phyloP scores from a whole-genome alignment of 495 filamentous ascomycete species.

The Parathielavia hyrcaniae region DNA sequence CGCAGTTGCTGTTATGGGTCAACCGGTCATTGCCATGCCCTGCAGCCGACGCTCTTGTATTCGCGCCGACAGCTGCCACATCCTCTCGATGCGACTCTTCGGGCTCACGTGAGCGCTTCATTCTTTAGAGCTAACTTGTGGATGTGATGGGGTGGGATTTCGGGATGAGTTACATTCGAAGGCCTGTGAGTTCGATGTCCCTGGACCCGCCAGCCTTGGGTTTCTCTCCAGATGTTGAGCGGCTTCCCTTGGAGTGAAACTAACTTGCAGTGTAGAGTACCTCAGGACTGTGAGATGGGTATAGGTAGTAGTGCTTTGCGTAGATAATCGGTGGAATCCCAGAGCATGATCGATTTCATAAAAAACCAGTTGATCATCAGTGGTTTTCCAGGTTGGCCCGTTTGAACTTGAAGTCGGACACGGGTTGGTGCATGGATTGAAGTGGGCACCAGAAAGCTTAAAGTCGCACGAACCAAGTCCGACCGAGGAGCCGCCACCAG shows the following conservation, averaged over 20 bases:
- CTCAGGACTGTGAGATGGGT: too few relatives aligned
- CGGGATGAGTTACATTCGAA: constrained; percentile 14
- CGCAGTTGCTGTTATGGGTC: constrained; percentile 12
- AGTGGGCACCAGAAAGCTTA: constrained; percentile 3
- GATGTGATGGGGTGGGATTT: background rate
- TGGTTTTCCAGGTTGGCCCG: too few relatives aligned
- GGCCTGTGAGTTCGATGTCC: background rate
- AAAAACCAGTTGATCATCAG: too few relatives aligned
- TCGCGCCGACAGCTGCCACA: background rate
- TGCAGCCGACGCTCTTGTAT: background rate
- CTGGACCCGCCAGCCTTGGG: too few relatives aligned
- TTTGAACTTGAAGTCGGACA: too few relatives aligned
- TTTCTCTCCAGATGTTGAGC: too few relatives aligned
- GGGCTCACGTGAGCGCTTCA: constrained; percentile 51
- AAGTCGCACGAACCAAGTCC: background rate
- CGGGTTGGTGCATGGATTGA: too few relatives aligned
- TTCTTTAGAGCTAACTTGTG: constrained; percentile 19
- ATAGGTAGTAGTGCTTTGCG: too few relatives aligned
- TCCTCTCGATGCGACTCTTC: constrained; percentile 35
- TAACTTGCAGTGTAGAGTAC: background rate
- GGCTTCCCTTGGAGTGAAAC: too few relatives aligned
- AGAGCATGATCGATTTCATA: too few relatives aligned
- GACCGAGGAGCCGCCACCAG: too few relatives aligned
- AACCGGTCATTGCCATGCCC: background rate
- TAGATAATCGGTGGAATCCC: too few relatives aligned